Conservation (phyloP, 1,284 basidiomycete species). For the Malassezia sp. region DNA sequence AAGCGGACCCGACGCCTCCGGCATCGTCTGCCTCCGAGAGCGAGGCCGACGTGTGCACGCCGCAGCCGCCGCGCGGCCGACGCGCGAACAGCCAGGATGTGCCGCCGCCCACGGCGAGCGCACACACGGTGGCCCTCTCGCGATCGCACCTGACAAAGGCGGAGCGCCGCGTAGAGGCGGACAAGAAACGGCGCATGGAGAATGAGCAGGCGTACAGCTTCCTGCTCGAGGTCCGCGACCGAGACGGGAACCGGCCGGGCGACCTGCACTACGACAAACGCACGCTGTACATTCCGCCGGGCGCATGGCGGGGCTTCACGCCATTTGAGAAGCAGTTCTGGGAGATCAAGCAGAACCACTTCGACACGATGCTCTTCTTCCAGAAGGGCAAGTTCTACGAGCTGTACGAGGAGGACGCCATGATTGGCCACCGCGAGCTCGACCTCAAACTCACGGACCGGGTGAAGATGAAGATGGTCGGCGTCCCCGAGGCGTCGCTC, state of each 20-base stretch:
- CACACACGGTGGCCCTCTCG: not conserved
- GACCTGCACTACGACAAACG: constrained; percentile 85
- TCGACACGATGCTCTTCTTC: constrained; percentile 73
- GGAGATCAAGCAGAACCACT: constrained; percentile 44
- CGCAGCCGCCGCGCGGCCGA: not conserved
- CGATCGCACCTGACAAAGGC: constrained; percentile 66
- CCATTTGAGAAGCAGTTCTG: constrained; percentile 69
- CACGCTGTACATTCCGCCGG: constrained; percentile 69
- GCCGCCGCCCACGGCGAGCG: not conserved
- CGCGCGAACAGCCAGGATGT: not conserved
- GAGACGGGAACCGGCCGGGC: constrained; percentile 66
- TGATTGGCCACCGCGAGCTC: constrained; percentile 47
- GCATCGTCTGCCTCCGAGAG: not conserved
- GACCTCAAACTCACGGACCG: constrained; percentile 58
- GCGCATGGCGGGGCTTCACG: constrained; percentile 72
- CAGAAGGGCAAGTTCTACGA: constrained; percentile 63
- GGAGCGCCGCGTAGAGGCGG: constrained; percentile 55
- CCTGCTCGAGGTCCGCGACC: constrained; percentile 65
- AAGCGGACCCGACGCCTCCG: constrained; percentile 5
- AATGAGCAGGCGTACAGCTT: constrained; percentile 73
- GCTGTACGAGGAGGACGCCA: constrained; percentile 46
- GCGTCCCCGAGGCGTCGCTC: constrained; percentile 87
- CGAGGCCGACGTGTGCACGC: not conserved
- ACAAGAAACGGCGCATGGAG: constrained; percentile 59
- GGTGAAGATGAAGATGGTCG: constrained; percentile 94